Base-by-base conservation (phyloP, 225 moss, liverwort and hornwort genomes). In the Bryum argenteum region DNA sequence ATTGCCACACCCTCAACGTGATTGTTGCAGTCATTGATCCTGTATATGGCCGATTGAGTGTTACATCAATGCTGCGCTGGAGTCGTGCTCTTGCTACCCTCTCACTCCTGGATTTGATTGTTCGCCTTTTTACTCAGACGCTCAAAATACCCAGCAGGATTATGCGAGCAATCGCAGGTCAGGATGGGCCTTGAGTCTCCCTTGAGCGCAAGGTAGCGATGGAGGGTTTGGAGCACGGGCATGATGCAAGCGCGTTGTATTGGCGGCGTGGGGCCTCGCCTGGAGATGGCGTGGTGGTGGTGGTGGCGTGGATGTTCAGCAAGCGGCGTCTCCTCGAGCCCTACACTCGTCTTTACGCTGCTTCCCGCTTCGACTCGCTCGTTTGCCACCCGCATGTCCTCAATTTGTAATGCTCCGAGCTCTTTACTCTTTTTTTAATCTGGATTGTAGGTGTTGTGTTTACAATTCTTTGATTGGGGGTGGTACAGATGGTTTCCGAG, bases 311-410 rank as follows among this genome's bases (percentile, higher is more conserved):
- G 96, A 89, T 97, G 89, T 78, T 90, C 10, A 89, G 91, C 78
- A 68, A 82, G 70, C 86, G 65, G 58, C 84, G 72, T 40, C 73
- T 84, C 19, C 50, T 90, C 0, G 10, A 58, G 73, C 87, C 44
- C 28, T 85, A 92, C 70, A 43, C 82, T 66, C 83, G 71, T 14
- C 67, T 90, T 12, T 88, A 90, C 70, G 88, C 74, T 24, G 89
- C 79, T 41, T 71, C 84, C 50, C 80, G 89, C 79, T 97, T 83
- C 88, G 94, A 97, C 61, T 82, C 90, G 54, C 89, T 97, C 61
- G 81, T 88, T 47, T 80, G 84, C 69, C 90, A 92, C 66, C 89
- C 96, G 8, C 67, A 71, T 24, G 54, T 90, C 41, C 54, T 89
- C 16, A 86, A 89, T 75, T 60, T 97, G 95, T 95, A 78, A 77